Conservation (phyloP, 495 filamentous ascomycete species). For the Aspergillus incahuasiensis region DNA sequence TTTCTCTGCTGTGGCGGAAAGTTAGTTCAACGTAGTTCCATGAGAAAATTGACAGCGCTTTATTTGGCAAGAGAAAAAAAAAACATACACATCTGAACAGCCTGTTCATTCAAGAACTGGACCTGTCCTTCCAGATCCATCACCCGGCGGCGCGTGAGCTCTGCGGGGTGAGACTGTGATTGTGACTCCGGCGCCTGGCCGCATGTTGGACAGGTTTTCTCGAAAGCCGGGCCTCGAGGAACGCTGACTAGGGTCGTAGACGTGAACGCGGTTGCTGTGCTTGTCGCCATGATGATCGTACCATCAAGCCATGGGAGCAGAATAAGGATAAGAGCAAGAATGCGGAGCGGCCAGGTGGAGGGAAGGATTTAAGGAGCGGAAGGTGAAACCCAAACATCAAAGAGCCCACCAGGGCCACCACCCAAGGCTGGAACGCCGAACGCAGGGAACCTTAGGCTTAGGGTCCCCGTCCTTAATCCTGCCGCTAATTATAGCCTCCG, state of each 20-base stretch:
- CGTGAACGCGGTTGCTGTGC: neutral
- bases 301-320: neutral
- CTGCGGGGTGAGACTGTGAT: conserved; percentile 21
- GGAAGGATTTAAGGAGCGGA: conserved; percentile 2
- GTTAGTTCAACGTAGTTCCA: neutral
- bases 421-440: neutral
- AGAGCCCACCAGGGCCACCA: neutral
- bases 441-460: neutral
- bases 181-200: conserved; percentile 34
- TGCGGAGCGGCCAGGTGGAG: neutral
- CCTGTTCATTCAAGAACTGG: conserved; percentile 66
- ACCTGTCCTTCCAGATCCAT: conserved; percentile 80
- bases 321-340: neutral
- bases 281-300: neutral
- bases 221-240: neutral
- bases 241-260: neutral
- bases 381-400: neutral
- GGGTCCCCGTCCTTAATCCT: no score
- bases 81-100: conserved; percentile 62
- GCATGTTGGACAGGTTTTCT: conserved; percentile 44
- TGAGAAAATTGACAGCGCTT: no score
- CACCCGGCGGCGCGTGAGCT: conserved; percentile 64
- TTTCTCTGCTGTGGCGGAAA: conserved; percentile 54
- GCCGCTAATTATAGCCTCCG: neutral
- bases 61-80: conserved; percentile 4